Evolutionary conservation across 768 basidiomycete species (phyloP).

Genomic region (Termitomyces sp.): DNA sequence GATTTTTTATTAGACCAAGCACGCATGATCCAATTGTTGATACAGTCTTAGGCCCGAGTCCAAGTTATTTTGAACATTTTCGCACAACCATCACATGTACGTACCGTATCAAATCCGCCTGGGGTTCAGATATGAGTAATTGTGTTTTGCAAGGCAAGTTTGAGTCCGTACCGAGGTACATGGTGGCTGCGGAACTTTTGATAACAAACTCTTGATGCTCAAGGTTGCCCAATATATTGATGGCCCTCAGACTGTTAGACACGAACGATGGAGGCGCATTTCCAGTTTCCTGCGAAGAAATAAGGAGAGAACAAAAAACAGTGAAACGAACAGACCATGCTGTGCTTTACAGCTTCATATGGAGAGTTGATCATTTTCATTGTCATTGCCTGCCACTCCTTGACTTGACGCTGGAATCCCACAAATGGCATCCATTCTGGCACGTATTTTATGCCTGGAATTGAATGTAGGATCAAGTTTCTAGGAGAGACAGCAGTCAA

Average conservation of each 20-base stretch:
- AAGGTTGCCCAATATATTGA: background rate
- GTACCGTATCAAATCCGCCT: background rate
- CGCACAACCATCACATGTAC: background rate
- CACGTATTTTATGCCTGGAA: slow-evolving; percentile 26
- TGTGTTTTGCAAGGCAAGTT: background rate
- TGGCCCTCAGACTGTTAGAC: background rate
- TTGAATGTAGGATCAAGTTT: slow-evolving; percentile 26
- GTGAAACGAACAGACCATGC: background rate
- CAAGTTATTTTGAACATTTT: background rate
- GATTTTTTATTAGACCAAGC: background rate
- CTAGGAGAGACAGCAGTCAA: slow-evolving; percentile 21
- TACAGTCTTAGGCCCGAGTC: no score
- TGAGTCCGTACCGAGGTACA: background rate
- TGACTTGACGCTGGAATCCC: background rate
- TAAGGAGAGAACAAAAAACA: background rate
- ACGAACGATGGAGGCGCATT: background rate
- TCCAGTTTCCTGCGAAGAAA: background rate
- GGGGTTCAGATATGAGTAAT: background rate
- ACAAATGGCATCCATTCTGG: slow-evolving; percentile 16
- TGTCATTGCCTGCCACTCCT: background rate
- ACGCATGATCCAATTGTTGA: background rate
- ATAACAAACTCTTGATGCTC: background rate
- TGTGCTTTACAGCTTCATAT: background rate
- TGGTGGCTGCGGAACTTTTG: background rate
- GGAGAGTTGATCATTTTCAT: background rate